Conservation (phyloP, 768 basidiomycete species). For the Xerocomellus amylosporus region DNA sequence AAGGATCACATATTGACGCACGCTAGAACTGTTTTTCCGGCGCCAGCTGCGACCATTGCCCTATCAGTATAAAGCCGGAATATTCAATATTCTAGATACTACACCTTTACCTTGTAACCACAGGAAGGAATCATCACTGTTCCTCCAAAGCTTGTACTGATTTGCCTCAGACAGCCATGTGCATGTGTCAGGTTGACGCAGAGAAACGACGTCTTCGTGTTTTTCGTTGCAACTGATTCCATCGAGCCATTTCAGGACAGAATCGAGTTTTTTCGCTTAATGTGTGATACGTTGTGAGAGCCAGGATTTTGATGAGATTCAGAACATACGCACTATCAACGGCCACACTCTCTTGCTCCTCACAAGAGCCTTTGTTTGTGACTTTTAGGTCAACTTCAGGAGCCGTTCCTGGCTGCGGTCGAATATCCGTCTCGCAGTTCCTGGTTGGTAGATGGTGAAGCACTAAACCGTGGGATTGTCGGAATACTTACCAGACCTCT, state of each 20-base stretch:
- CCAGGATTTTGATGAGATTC: not conserved
- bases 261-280: not conserved
- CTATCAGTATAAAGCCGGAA: not conserved
- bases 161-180: constrained; percentile 1
- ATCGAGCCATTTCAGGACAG: not conserved
- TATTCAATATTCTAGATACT: too few relatives aligned
- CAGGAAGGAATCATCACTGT: not conserved
- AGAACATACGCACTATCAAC: too few relatives aligned
- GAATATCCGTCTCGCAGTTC: not conserved
- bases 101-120: constrained; percentile 9
- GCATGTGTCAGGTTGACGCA: constrained; percentile 6
- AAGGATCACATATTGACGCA: not conserved
- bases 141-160: not conserved
- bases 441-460: not conserved
- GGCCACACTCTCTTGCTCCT: too few relatives aligned
- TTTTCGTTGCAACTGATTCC: not conserved
- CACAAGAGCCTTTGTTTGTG: too few relatives aligned
- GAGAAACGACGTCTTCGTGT: not conserved
- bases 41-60: constrained; percentile 5
- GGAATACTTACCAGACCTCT: not conserved
- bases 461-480: not conserved
- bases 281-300: not conserved
- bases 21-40: constrained; percentile 17
- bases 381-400: too few relatives aligned
- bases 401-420: not conserved